These are phyloP conservation scores for Lactarius hengduanensis DNA, from an alignment of 768 basidiomycete species.

Conservation along the genomic window DNA sequence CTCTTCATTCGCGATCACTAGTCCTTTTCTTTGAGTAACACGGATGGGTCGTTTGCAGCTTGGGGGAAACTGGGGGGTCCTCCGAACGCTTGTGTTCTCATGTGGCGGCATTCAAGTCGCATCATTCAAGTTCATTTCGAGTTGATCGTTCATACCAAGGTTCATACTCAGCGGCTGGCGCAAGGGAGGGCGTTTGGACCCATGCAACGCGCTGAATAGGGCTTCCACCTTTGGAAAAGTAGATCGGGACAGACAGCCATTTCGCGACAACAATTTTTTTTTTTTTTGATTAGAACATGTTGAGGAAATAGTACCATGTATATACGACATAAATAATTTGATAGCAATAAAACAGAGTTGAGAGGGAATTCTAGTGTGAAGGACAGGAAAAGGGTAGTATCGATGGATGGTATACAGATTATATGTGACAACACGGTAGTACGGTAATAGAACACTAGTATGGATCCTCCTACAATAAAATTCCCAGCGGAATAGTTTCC, in stretches of 20 bases:
- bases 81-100: no score
- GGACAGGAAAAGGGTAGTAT: not conserved
- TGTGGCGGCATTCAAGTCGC: no score
- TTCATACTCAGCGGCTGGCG: no score
- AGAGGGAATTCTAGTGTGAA: not conserved
- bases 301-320: not conserved
- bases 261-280: not conserved
- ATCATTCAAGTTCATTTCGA: no score
- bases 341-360: not conserved
- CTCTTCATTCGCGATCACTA: not conserved
- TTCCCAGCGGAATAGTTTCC: not conserved
- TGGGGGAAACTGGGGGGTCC: no score
- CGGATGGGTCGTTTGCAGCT: no score
- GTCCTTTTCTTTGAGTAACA: not conserved
- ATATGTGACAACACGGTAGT: not conserved
- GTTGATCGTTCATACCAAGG: not conserved
- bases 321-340: not conserved
- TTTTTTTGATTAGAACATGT: not conserved
- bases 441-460: constrained; percentile 2
- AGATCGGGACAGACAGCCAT: not conserved
- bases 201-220: not conserved
- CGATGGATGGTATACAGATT: not conserved
- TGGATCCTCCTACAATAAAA: constrained; percentile 11
- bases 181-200: no score
- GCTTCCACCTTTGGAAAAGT: not conserved